Conservation (phyloP, 2,329 filamentous ascomycete genomes). For the Calonectria pteridis region DNA sequence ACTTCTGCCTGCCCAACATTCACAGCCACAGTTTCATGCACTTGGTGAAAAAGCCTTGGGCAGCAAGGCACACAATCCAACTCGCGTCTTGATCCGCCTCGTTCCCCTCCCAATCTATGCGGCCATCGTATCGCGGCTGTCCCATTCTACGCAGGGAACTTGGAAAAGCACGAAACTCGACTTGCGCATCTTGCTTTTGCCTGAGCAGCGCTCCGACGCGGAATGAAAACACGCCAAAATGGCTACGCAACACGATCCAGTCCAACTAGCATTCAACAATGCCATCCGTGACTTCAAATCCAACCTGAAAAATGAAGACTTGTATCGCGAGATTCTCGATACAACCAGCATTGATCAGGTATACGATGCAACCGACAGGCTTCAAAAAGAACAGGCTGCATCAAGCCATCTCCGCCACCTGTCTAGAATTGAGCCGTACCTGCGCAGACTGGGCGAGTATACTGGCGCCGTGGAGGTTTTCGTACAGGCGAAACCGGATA, state of each 20-base stretch:
- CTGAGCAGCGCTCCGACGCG: neutral
- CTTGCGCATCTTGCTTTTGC: neutral
- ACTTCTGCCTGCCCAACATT: neutral
- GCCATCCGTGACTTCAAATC: slow-evolving; percentile 30
- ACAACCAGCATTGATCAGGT: slow-evolving; percentile 48
- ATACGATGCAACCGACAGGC: slow-evolving; percentile 47
- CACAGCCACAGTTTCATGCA: neutral
- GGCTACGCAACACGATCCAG: neutral
- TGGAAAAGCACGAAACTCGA: neutral
- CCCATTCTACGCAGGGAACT: neutral
- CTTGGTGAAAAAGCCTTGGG: neutral
- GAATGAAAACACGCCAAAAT: neutral
- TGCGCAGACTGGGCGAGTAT: slow-evolving; percentile 33
- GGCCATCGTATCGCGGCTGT: neutral
- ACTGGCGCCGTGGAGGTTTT: slow-evolving; percentile 3
- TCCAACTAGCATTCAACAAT: neutral
- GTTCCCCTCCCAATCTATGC: too few relatives aligned
- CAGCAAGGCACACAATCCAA: neutral
- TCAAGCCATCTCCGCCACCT: slow-evolving; percentile 45
- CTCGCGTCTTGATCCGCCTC: too few relatives aligned
- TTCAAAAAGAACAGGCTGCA: slow-evolving; percentile 48
- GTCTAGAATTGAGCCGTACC: slow-evolving; percentile 46
- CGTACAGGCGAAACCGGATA: slow-evolving; percentile 18
- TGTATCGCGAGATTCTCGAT: slow-evolving; percentile 35
- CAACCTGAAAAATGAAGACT: slow-evolving; percentile 24